These are phyloP conservation scores for Theileria orientalis DNA, from an alignment of 169 alveolate genomes.

Conservation along the genomic window DNA sequence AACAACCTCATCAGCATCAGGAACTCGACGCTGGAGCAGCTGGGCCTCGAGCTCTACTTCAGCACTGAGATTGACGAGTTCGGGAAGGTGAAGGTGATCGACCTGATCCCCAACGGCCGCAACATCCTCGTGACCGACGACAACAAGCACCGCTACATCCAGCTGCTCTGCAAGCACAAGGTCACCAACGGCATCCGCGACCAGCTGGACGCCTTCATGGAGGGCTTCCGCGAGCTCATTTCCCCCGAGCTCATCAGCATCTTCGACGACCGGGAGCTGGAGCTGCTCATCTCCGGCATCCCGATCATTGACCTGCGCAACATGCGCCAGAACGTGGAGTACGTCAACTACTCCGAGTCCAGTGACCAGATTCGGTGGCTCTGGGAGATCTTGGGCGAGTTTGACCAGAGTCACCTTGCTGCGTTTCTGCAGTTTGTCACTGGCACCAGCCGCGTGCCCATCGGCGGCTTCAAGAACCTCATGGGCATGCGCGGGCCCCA, in stretches of 20 bases:
- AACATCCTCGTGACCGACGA: slow-evolving; percentile 88
- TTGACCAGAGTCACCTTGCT: slow-evolving; percentile 91
- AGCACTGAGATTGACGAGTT: slow-evolving; percentile 92
- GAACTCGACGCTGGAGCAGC: slow-evolving; percentile 88
- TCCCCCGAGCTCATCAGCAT: slow-evolving; percentile 93
- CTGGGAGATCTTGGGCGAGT: slow-evolving; percentile 91
- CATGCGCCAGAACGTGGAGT: slow-evolving; percentile 92
- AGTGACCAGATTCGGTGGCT: slow-evolving; percentile 89
- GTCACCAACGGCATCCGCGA: slow-evolving; percentile 91
- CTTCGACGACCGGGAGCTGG: slow-evolving; percentile 94
- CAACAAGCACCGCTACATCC: slow-evolving; percentile 93
- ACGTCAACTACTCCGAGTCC: slow-evolving; percentile 87
- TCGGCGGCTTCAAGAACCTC: slow-evolving; percentile 97
- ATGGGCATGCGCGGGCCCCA: slow-evolving; percentile 99
- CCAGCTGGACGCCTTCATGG: slow-evolving; percentile 94
- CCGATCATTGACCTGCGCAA: slow-evolving; percentile 98
- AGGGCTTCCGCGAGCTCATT: slow-evolving; percentile 96
- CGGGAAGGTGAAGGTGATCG: slow-evolving; percentile 91
- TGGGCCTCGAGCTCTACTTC: slow-evolving; percentile 85
- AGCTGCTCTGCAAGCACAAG: slow-evolving; percentile 91
- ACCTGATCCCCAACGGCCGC: slow-evolving; percentile 94
- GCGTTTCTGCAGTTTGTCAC: slow-evolving; percentile 86
- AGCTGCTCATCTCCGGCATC: slow-evolving; percentile 94
- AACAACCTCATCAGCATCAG: slow-evolving; percentile 91
- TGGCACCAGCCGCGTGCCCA: slow-evolving; percentile 91